Evolutionary conservation across 352 stramenopile genomes (phyloP).

Genomic region (Pythium dissimile): DNA sequence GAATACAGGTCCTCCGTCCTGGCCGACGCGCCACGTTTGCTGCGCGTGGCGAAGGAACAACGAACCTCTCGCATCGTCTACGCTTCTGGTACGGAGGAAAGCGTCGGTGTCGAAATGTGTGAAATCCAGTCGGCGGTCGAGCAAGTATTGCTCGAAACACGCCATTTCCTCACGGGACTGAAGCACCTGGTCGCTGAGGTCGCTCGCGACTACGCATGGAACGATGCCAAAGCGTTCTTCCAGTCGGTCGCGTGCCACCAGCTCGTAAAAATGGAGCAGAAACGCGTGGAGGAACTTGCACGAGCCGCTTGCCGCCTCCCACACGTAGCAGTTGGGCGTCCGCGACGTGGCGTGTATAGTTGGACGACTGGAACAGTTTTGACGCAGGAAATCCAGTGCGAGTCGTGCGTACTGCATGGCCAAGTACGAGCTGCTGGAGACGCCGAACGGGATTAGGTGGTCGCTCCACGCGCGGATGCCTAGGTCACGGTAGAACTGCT

Average conservation of each 20-base stretch:
- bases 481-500: constrained; percentile 75
- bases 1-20: constrained; percentile 53
- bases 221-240: constrained; percentile 27
- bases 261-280: constrained; percentile 54
- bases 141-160: constrained; percentile 52
- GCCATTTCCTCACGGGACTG: constrained; percentile 48
- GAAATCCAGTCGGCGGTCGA: constrained; percentile 52
- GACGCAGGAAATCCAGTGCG: constrained; percentile 15
- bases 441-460: constrained; percentile 66
- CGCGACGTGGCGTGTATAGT: neutral
- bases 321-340: constrained; percentile 72
- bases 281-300: constrained; percentile 83
- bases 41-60: constrained; percentile 32
- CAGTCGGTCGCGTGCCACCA: constrained; percentile 26
- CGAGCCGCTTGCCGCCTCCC: constrained; percentile 75
- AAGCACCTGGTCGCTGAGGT: constrained; percentile 75
- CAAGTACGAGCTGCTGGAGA: constrained; percentile 79
- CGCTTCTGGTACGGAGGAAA: constrained; percentile 25
- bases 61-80: neutral
- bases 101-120: constrained; percentile 58
- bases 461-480: constrained; percentile 75
- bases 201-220: constrained; percentile 61
- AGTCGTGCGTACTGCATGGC: constrained; percentile 53
- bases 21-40: constrained; percentile 37
- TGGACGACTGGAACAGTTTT: neutral